Conservation (phyloP, 306 rosid genomes). For the Astragalus membranaceus region DNA sequence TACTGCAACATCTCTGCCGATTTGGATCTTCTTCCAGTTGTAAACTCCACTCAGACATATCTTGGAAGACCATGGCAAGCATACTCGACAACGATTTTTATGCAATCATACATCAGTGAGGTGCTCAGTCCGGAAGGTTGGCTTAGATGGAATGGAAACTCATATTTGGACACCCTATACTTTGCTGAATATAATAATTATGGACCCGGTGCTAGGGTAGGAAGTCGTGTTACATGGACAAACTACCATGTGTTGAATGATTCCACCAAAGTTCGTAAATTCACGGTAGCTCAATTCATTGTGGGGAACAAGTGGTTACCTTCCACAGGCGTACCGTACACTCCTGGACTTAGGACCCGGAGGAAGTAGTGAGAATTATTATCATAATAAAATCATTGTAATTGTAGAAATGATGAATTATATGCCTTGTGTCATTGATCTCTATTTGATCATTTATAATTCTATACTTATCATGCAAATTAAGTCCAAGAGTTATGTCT, state of each 20-base stretch:
- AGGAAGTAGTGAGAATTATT: no score
- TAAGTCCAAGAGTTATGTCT: no score
- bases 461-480: no score
- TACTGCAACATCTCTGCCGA: constrained; percentile 18
- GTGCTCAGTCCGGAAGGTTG: constrained; percentile 61
- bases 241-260: constrained; percentile 30
- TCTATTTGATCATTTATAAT: no score
- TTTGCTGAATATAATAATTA: constrained; percentile 60
- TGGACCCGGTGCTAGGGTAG: constrained; percentile 47
- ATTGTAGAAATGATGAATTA: no score
- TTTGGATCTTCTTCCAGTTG: constrained; percentile 15
- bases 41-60: constrained; percentile 37
- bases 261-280: background rate
- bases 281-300: background rate
- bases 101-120: constrained; percentile 47
- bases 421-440: no score
- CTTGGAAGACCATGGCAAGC: constrained; percentile 79
- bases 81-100: constrained; percentile 50
- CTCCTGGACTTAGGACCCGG: background rate
- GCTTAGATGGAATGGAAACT: constrained; percentile 55
- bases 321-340: background rate
- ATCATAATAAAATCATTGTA: no score
- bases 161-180: constrained; percentile 43
- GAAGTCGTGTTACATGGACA: constrained; percentile 46
- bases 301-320: background rate